Base-by-base conservation (phyloP, 2,329 filamentous ascomycete genomes). In the Ciborinia camelliae region DNA sequence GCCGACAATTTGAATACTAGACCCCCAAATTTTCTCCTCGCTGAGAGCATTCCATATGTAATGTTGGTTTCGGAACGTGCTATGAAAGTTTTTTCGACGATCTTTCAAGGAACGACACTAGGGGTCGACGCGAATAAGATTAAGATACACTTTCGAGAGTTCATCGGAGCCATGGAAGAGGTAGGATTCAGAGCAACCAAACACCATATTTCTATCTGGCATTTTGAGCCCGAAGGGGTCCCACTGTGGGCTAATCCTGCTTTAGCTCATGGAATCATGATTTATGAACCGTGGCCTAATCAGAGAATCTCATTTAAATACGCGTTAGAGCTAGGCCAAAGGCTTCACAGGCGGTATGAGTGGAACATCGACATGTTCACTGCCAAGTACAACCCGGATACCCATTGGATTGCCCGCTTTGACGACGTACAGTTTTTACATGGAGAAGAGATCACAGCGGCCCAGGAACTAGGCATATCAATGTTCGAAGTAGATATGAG, bases 151-250 rank as follows among this genome's bases (percentile, higher is more conserved):
- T 59, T 41, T 18, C 14, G 10, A 4, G 55, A 59, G 3, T 59
- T 59, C 26, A 43, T 59, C 3, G 3, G 12, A 5, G 41, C 55
- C 1, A 59, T 59, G 55, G 55, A 14, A 14, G 26, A 18, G 7
- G 55, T 35, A 45, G 55, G 55, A 14, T 59, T 59, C 32, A 20
- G 41, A 5, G 55, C 41, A 6, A 59, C 41, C 3, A 59, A 45
- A 15, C 45, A 32, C 28, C 28, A 47, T 23, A 20, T 41, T 6
- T 47, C 55, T 15, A 14, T 59, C 14, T 59, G 41, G 41, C 26
- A 59, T 48, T 59, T 59, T 41, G 12, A 47, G 3, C 55, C 55
- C 15, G 39, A 59, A 23, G 41, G 41, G n/a, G 55, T 59, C 5
- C 55, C 55, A 9, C 15, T 47, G 9, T 30, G 26, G 12, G 23